Conservation (phyloP, 495 filamentous ascomycete genomes). For the Neurospora sublineolata region DNA sequence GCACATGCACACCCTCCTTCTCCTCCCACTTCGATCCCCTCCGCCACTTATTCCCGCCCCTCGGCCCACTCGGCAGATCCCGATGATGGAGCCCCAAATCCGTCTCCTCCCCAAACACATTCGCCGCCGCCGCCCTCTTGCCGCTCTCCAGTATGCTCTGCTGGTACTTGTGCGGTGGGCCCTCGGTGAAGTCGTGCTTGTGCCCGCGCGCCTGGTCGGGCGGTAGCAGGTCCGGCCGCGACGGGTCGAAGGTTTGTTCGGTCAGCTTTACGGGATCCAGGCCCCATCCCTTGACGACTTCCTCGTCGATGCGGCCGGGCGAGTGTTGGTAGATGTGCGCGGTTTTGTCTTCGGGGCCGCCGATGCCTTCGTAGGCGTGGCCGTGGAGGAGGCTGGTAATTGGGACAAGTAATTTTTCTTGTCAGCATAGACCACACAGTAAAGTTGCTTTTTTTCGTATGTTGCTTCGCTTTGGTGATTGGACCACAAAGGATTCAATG, state of each 20-base stretch:
- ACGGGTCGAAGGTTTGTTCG: background rate
- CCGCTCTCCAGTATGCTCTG: background rate
- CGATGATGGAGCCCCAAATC: background rate
- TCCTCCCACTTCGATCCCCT: background rate
- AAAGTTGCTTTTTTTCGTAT: no score
- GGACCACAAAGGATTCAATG: no score
- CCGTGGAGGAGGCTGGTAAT: conserved; percentile 12
- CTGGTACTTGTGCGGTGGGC: no score
- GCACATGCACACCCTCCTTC: background rate
- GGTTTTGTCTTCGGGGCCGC: conserved; percentile 24
- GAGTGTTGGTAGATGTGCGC: conserved; percentile 18
- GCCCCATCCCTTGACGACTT: conserved; percentile 4
- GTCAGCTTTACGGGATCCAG: conserved; percentile 2
- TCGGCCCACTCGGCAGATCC: background rate
- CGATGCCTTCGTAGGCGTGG: conserved; percentile 20
- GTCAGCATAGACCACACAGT: background rate
- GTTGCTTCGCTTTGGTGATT: no score
- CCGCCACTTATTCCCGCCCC: background rate
- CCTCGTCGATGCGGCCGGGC: conserved; percentile 15
- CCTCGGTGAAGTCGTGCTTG: background rate
- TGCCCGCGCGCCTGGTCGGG: conserved; percentile 1
- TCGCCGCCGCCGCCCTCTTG: conserved; percentile 2
- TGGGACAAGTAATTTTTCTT: no score
- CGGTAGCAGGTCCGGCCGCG: conserved; percentile 5
- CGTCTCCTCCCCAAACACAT: background rate